Evolutionary conservation across 139 green algal species (phyloP).

Genomic region (Micractinium sp.): DNA sequence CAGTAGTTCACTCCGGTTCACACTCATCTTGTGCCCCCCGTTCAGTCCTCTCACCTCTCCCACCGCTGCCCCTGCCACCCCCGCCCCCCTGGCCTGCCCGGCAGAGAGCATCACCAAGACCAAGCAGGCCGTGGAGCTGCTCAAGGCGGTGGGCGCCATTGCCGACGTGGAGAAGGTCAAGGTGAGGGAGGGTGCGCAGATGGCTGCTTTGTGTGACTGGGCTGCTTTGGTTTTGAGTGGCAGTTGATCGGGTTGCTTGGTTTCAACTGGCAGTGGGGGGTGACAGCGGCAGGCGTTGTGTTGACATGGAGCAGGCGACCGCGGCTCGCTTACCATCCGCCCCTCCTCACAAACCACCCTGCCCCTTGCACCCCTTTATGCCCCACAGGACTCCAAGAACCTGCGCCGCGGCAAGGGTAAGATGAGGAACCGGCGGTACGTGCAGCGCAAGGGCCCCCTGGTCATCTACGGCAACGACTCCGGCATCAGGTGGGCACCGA

Average conservation of each 20-base stretch:
- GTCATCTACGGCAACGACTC: slow-evolving; percentile 90
- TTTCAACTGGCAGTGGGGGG: no score
- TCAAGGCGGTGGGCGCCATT: slow-evolving; percentile 87
- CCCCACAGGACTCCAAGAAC: slow-evolving; percentile 40
- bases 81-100: neutral
- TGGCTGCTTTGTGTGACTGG: no score
- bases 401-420: slow-evolving; percentile 93
- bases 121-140: slow-evolving; percentile 86
- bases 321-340: neutral
- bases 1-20: no score
- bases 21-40: no score
- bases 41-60: neutral
- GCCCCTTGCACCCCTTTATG: neutral
- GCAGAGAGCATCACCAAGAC: slow-evolving; percentile 93
- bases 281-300: no score
- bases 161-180: slow-evolving; percentile 93
- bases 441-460: slow-evolving; percentile 93
- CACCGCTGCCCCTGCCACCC: neutral
- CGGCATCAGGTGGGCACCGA: slow-evolving; percentile 63
- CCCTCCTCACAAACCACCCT: neutral
- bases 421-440: slow-evolving; percentile 98
- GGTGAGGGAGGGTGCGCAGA: slow-evolving; percentile 12
- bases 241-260: no score
- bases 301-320: no score
- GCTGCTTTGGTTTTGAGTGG: no score